Evolutionary conservation across 192 early-diverging fungal species (phyloP), one percentile per base, ranked within the genome.

Genomic region (Geranomyces variabilis): DNA sequence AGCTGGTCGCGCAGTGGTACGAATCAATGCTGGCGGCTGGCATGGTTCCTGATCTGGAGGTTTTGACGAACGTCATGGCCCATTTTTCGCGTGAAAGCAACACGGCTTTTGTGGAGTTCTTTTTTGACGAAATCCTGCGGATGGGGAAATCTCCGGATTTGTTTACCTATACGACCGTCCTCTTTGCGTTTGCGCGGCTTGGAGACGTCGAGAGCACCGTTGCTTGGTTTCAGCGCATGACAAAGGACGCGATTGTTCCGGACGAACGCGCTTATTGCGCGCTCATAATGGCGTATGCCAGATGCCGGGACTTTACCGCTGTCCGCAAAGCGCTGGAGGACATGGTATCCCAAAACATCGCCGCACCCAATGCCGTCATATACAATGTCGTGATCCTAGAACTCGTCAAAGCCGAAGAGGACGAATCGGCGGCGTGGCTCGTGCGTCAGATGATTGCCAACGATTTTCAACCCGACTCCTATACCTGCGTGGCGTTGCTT

Each of bases 31-130:
- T 64, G 26, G 29, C 30, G 17, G 59, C 60, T 19, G 61, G 62
- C 29, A 15, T 31, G 26, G n/a, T 14, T 28, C 70, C 70, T 28
- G 26, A n/a, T n/a, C 6, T 64, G 28, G 47, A 72, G 49, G 51
- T 55, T 13, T 49, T 64, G 22, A 72, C 70, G n/a, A 64, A 44
- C 47, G 49, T 72, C 45, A 22, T 72, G 49, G 59, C 70, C n/a
- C 22, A 13, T 41, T 72, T 64, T 36, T 60, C 70, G 33, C 70
- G 70, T 15, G 34, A 36, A 49, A 51, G 70, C 17, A 64, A 72
- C 22, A 22, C 44, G n/a, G 15, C 28, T 19, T 44, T 45, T 22
- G 61, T 55, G 24, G 70, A 72, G 31, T 19, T 51, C 1, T 30
- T 19, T 43, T 72, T 26, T 7, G 28, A 19, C 21, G 61, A 72